Base-by-base conservation (phyloP, 129 eudicot species). In the Logfia minima region DNA sequence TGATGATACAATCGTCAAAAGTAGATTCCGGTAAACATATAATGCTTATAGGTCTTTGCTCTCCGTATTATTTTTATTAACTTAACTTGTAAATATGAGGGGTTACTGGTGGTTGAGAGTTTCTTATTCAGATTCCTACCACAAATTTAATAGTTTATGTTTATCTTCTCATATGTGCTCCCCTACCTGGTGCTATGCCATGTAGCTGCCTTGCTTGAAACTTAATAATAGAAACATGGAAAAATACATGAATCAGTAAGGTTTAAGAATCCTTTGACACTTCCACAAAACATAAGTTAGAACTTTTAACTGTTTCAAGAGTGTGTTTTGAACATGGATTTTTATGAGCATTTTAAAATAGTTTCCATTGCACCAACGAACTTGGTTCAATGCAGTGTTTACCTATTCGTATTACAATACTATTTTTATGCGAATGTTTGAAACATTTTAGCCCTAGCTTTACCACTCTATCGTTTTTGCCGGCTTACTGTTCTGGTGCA, bases 11-110 rank as follows among this genome's bases (percentile, higher is more conserved):
- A 66, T 75, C 55, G 6, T 48, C 55, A 13, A 48, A 48, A 48
- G 55, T 48, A 48, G 55, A 48, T 48, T 48, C 83, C 75, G 92
- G 92, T 88, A 86, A 80, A 19, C 45, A 26, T 43, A 60, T 52
- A 24, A 51, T 13, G 41, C 78, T 80, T 52, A 34, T 62, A 19
- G 55, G 55, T 48, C 55, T 48, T 48, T 14, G 55, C 17, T 48
- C 55, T 14, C 5, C 6, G 6, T 48, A 48, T 48, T 70, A 28
- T 60, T 21, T 34, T 51, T 22, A 41, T 68, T 29, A 39, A 39
- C 28, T 10, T 39, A 48, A 68, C 56, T 17, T 21, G 16, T 41
- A 17, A 41, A 23, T 10, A 26, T 70, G 23, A 68, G 18, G 35
- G 18, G 1, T 34, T 29, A 35, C 45, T 66, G 53, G 53, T 13